Base-by-base conservation (phyloP, 345 rosid species). In the Microcos paniculata region DNA sequence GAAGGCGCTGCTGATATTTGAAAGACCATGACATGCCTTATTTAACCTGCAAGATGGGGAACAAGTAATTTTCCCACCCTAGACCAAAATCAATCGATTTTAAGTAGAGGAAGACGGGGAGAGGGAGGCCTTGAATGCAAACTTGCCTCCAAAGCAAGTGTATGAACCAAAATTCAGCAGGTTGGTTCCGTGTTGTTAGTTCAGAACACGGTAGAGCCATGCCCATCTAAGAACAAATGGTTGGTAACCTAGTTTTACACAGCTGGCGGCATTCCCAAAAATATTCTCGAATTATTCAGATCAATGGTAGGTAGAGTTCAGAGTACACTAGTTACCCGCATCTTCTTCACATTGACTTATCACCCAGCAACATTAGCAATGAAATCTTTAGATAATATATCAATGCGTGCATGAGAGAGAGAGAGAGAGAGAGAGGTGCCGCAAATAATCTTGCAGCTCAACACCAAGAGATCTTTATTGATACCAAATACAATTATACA, bases 391-490 rank as follows among this genome's bases (percentile, higher is more conserved):
- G 40, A 35, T 35, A 1, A 35, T 35, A 35, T 35, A 35, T 35
- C 40, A 35, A 35, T 55, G 62, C 4, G 21, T 52, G 74, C 46
- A 55, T 73, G 72, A 71, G 35, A 8, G 33, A 26, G 18, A 33
- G 43, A 66, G 56, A 73, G 66, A 77, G 58, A 48, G 74, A 73
- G 12, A 35, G 24, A 13, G 30, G 65, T n/a, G n/a, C n/a, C n/a
- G n/a, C 53, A 46, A 23, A 70, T 42, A n/a, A 78, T 64, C 63
- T 46, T 4, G 28, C 72, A 77, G 33, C 62, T 71, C 30, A 26
- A 23, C 67, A 33, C 70, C 15, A 51, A 61, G 68, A 66, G 71
- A 81, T 77, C 83, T 48, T n/a, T 12, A 13, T 3, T 21, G 33
- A 35, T 31, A 74, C 40, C 72, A 45, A 61, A 75, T 49, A 18